Evolutionary conservation across 208 protist genomes (phyloP), one percentile per base, ranked within the genome.

Genomic region (Blechomonas ayalai): DNA sequence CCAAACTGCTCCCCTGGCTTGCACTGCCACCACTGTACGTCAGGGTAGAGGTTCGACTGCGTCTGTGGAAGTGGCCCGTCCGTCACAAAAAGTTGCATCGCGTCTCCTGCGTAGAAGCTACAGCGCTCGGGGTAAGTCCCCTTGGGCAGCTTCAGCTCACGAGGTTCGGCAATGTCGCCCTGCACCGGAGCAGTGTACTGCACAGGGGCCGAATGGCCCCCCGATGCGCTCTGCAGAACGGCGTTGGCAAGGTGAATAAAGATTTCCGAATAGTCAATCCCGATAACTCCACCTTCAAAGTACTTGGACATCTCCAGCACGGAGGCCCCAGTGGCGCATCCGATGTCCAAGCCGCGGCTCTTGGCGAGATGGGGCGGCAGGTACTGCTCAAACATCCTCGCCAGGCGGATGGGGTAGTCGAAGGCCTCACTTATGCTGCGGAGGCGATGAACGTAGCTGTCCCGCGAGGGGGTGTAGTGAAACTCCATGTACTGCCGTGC

Each of bases 401-500:
- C 79, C 16, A 87, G 16, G 20, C 86, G 71, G 20, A 46, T 46
- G 8, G 82, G 78, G 57, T 83, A 94, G 58, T 91, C 68, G 52
- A 73, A 88, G 44, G 67, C 67, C 39, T 82, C 75, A 15, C 20
- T 55, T 31, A 84, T 44, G 9, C 46, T 43, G 10, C 53, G 67
- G 8, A 77, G 35, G 0, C 33, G 28, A 31, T 74, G 68, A 10
- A 52, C 55, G 67, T 71, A 87, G 55, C 61, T 77, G 25, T 67
- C 57, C 1, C 44, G 34, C 1, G 66, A 67, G 2, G 76, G 70
- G 4, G 76, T 83, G 67, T 71, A 89, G 63, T 92, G 80, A 46
- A 92, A 87, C 71, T 89, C 73, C 63, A 89, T 73, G 55, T 88
- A 88, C 65, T 92, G 76, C 16, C 67, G 66, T 8, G 61, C 67